Conservation (phyloP, 2,329 filamentous ascomycete genomes). For the Xylaria sp. region DNA sequence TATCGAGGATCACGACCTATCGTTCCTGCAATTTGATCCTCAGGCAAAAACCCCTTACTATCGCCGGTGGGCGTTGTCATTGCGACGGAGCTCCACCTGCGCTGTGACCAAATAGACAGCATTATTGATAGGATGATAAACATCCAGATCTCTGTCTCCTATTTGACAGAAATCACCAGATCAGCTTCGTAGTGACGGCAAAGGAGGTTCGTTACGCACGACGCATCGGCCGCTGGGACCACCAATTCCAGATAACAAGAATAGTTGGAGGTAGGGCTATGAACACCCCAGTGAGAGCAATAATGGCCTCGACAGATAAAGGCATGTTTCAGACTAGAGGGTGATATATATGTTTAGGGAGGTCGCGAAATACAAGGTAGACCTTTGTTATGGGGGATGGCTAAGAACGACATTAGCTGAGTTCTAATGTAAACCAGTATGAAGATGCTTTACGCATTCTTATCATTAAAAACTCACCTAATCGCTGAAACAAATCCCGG, state of each 20-base stretch:
- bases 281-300: background rate
- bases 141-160: background rate
- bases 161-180: no score
- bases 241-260: background rate
- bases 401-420: no score
- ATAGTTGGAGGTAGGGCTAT: background rate
- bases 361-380: background rate
- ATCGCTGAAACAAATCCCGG: no score
- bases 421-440: no score
- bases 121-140: background rate
- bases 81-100: background rate
- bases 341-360: background rate
- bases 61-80: background rate
- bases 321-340: background rate
- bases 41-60: background rate
- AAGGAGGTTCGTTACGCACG: background rate
- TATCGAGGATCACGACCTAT: background rate
- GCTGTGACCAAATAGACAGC: background rate
- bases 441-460: no score
- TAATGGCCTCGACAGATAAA: background rate
- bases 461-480: no score
- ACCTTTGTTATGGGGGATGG: no score
- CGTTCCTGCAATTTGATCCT: background rate
- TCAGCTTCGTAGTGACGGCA: background rate
- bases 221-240: background rate